Evolutionary conservation across 441 rosid species (phyloP).

Genomic region (Brassica hybrid): DNA sequence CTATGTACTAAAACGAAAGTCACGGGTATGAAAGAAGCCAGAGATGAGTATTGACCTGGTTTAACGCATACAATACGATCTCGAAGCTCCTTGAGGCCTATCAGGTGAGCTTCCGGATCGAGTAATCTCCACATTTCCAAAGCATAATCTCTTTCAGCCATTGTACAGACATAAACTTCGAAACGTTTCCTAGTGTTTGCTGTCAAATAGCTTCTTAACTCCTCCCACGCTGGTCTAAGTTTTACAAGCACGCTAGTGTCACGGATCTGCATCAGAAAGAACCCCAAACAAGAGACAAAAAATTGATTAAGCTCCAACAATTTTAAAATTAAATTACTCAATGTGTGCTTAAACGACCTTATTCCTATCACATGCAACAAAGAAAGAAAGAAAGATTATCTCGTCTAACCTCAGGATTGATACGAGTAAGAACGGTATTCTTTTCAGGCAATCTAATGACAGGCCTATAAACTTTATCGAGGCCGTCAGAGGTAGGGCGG

Average conservation of each 20-base stretch:
- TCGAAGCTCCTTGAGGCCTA: constrained; percentile 70
- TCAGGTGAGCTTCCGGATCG: constrained; percentile 87
- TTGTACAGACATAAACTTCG: constrained; percentile 97
- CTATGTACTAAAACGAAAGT: constrained; percentile 5
- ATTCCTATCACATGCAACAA: constrained; percentile 24
- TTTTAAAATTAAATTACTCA: not conserved
- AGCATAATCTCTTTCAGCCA: constrained; percentile 99
- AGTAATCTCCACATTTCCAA: constrained; percentile 99
- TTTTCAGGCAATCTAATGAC: constrained; percentile 74
- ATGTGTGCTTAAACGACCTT: not conserved
- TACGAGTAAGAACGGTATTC: constrained; percentile 82
- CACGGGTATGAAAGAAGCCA: constrained; percentile 26
- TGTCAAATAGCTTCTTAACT: constrained; percentile 81
- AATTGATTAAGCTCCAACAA: constrained; percentile 9
- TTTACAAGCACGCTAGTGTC: constrained; percentile 99
- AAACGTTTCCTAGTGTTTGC: constrained; percentile 91
- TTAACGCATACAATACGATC: constrained; percentile 94
- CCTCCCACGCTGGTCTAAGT: constrained; percentile 97
- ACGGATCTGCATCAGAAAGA: constrained; percentile 62
- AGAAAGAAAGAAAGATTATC: not conserved
- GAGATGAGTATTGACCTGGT: constrained; percentile 62
- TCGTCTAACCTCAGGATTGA: constrained; percentile 84
- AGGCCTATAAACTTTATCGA: constrained; percentile 83
- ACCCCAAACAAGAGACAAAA: constrained; percentile 28
- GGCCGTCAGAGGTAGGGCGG: constrained; percentile 59